These are phyloP conservation scores for Pontederia crassipes DNA, from an alignment of 176 grass and related monocot genomes.

Conservation along the genomic window DNA sequence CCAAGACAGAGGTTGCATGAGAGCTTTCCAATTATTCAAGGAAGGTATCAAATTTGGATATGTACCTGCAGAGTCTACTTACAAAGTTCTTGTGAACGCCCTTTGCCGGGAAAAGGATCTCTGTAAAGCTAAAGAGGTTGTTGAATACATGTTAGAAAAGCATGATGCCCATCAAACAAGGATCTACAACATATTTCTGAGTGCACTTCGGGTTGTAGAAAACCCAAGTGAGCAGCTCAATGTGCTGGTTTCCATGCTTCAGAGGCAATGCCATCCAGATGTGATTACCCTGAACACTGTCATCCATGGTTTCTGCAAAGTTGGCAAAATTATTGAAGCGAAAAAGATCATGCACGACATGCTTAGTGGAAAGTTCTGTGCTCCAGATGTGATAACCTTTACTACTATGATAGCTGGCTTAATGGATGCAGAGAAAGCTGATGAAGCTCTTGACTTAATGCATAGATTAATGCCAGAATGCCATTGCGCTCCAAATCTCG, in stretches of 20 bases:
- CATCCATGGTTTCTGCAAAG: conserved; percentile 83
- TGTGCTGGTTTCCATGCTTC: conserved; percentile 69
- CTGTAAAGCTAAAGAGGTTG: conserved; percentile 55
- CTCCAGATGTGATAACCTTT: conserved; percentile 73
- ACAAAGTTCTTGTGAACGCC: conserved; percentile 45
- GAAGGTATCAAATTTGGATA: conserved; percentile 49
- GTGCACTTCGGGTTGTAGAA: conserved; percentile 39
- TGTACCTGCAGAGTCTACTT: conserved; percentile 46
- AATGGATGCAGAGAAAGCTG: conserved; percentile 37
- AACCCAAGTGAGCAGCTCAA: conserved; percentile 69
- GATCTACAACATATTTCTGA: conserved; percentile 80
- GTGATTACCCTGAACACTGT: conserved; percentile 79
- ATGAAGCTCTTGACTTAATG: conserved; percentile 56
- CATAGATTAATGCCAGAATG: conserved; percentile 33
- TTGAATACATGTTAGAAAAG: conserved; percentile 44
- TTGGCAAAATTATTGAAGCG: conserved; percentile 50
- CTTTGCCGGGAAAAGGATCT: conserved; percentile 69
- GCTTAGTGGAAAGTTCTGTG: conserved; percentile 51
- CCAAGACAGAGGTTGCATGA: conserved; percentile 40
- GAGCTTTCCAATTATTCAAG: conserved; percentile 64
- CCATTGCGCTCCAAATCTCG: conserved; percentile 42
- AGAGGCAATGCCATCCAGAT: conserved; percentile 54
- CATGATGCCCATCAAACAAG: conserved; percentile 28
- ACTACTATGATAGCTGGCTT: conserved; percentile 65
- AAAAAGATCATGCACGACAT: conserved; percentile 74